Evolutionary conservation across 129 eudicot species (phyloP).

Genomic region (Chrysanthemum makinoi): DNA sequence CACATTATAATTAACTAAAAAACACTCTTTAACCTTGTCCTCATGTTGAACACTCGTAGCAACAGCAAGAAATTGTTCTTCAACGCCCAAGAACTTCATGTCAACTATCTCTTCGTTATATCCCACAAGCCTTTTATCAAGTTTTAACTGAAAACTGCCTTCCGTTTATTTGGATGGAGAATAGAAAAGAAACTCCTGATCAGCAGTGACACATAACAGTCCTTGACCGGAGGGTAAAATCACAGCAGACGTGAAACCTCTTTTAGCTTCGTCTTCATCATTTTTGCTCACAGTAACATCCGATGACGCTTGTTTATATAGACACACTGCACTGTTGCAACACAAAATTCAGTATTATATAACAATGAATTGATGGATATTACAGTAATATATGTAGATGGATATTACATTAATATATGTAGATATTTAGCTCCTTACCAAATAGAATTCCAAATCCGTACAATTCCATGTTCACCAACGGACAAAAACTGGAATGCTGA

Average conservation of each 20-base stretch:
- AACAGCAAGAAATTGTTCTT: too few relatives aligned
- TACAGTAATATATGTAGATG: too few relatives aligned
- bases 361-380: not conserved
- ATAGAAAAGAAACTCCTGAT: slow-evolving; percentile 85
- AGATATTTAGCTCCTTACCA: slow-evolving; percentile 39
- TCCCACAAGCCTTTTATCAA: slow-evolving; percentile 62
- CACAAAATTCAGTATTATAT: slow-evolving; percentile 5
- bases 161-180: slow-evolving; percentile 43
- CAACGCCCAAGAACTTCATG: too few relatives aligned
- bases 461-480: slow-evolving; percentile 90
- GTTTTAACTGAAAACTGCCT: slow-evolving; percentile 44
- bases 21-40: too few relatives aligned
- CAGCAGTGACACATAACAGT: slow-evolving; percentile 83
- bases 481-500: slow-evolving; percentile 58
- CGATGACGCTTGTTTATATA: slow-evolving; percentile 76
- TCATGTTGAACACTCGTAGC: too few relatives aligned
- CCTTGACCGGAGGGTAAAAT: slow-evolving; percentile 78
- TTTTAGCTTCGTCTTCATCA: slow-evolving; percentile 54
- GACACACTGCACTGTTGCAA: slow-evolving; percentile 51
- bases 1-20: too few relatives aligned
- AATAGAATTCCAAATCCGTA: slow-evolving; percentile 78
- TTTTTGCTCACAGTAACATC: slow-evolving; percentile 63
- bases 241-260: slow-evolving; percentile 84
- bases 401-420: too few relatives aligned
- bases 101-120: too few relatives aligned